phyloP scores from a whole-genome alignment of 1,284 basidiomycete species.

The Malassezia sympodialis region DNA sequence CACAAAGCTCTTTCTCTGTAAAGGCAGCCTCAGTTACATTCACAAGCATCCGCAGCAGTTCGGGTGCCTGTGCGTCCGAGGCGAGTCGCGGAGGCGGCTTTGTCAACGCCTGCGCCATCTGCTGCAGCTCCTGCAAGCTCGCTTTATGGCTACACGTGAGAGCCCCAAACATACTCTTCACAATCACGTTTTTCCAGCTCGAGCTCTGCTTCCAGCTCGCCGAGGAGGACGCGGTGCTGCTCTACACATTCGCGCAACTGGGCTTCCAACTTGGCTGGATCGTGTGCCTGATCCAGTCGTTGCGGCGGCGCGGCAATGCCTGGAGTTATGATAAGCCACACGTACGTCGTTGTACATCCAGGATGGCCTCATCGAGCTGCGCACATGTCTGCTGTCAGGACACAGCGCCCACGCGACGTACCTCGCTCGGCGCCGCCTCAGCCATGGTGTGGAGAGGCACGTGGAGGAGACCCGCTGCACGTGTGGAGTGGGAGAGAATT shows the following conservation, averaged over 20 bases:
- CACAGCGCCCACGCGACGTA: background rate
- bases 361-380: slow-evolving; percentile 9
- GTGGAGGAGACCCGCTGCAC: slow-evolving; percentile 5
- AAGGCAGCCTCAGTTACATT: slow-evolving; percentile 4
- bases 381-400: slow-evolving; percentile 1
- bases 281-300: background rate
- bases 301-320: background rate
- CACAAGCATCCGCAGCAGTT: slow-evolving; percentile 2
- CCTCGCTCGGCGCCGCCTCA: background rate
- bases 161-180: background rate
- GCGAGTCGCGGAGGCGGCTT: background rate
- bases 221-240: slow-evolving; percentile 9
- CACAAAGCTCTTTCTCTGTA: background rate
- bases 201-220: slow-evolving; percentile 1
- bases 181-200: background rate
- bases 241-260: slow-evolving; percentile 6
- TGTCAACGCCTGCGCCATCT: background rate
- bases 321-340: background rate
- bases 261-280: background rate
- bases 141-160: background rate
- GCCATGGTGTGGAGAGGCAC: slow-evolving; percentile 4
- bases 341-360: slow-evolving; percentile 9
- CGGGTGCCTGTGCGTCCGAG: background rate
- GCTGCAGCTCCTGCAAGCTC: background rate
- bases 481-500: slow-evolving; percentile 1